Percentiles rank a stretch among this genome's conserved stretches.
phyloP scores from a whole-genome alignment of 2,329 filamentous ascomycete genomes.

The Aspergillus sp. region DNA sequence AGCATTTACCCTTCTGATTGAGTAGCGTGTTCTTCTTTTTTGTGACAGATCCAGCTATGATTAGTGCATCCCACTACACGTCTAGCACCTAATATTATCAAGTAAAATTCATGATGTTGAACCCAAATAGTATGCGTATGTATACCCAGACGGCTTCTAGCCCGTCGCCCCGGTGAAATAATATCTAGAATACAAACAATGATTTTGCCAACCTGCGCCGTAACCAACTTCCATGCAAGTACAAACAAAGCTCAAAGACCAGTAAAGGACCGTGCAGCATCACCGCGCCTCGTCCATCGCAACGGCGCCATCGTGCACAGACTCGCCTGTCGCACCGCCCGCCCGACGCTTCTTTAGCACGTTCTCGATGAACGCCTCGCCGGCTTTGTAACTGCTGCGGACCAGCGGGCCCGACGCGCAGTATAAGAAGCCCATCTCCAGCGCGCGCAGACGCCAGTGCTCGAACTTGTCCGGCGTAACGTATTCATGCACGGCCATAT shows the following conservation, averaged over 20 bases:
- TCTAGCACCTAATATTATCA: no score
- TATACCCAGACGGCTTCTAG: neutral
- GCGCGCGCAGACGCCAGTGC: slow-evolving; percentile 80
- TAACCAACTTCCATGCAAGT: neutral
- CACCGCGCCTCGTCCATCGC: slow-evolving; percentile 27
- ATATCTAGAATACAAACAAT: neutral
- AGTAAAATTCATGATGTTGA: no score
- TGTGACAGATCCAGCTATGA: no score
- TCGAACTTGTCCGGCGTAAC: slow-evolving; percentile 90
- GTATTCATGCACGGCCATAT: slow-evolving; percentile 96
- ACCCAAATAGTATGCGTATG: neutral
- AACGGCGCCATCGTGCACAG: slow-evolving; percentile 15
- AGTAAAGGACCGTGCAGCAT: slow-evolving; percentile 4
- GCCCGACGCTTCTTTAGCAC: slow-evolving; percentile 75
- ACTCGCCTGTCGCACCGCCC: slow-evolving; percentile 24
- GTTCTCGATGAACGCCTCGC: slow-evolving; percentile 98
- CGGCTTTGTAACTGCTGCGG: slow-evolving; percentile 94
- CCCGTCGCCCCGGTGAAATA: no score
- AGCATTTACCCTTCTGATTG: no score
- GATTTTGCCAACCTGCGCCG: neutral
- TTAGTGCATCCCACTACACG: no score
- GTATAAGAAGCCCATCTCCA: slow-evolving; percentile 96
- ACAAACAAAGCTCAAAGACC: neutral
- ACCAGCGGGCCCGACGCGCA: slow-evolving; percentile 92
- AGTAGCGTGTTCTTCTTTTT: no score